Base-by-base conservation (phyloP, 306 rosid species). In the Sesbania bispinosa region DNA sequence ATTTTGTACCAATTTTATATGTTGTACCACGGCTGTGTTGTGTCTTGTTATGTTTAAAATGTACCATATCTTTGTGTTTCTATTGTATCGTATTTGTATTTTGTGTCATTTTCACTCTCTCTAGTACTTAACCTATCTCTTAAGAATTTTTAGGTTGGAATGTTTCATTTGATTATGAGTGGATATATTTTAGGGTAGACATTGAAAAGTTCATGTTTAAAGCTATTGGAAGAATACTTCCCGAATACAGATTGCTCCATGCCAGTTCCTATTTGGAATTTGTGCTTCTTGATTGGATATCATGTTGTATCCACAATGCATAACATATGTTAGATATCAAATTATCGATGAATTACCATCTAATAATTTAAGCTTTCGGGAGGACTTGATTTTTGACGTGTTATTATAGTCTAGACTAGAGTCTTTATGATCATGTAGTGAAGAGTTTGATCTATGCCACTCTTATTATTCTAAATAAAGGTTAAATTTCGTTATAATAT, bases 191-290 rank as follows among this genome's bases (percentile, higher is more conserved):
- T 54, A 27, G 36, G 21, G 14, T 42, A 29, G 29, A 54, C 51
- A 14, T 8, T n/a, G 24, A 46, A 53, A 42, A n/a, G n/a, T 8
- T 32, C 38, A 20, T 67, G 53, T 38, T 41, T 45, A 23, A 33
- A 10, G 24, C 7, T 65, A 58, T 46, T 33, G 62, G 13, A 35
- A 33, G 48, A 53, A 20, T 16, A 42, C 16, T 65, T 65, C n/a
- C n/a, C n/a, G 46, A 72, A 72, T 59, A 16, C 66, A 54, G 29
- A 46, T 55, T 71, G 67, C 27, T 55, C 38, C 10, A 26, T 70
- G 11, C 13, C 41, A n/a, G n/a, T n/a, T n/a, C n/a, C n/a, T n/a
- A n/a, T n/a, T n/a, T n/a, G n/a, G n/a, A n/a, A n/a, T n/a, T n/a
- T n/a, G n/a, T n/a, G n/a, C n/a, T n/a, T n/a, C n/a, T n/a, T n/a